Percentiles rank a stretch among this genome's conserved stretches.
Conservation (phyloP, 306 rosid species). For the Lathyrus sativus region DNA sequence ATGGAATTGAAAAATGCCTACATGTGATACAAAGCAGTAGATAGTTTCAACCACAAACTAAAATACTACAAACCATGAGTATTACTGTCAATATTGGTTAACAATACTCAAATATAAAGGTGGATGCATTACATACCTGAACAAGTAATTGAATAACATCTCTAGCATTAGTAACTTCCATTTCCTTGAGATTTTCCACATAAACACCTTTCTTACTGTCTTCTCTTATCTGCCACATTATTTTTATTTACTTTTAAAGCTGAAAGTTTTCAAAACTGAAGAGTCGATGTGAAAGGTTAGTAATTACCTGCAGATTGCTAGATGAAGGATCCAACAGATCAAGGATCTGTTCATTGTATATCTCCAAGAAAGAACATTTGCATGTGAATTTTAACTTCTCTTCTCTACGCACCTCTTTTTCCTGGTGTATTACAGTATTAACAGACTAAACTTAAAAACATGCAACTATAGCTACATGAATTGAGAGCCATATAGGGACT, state of each 20-base stretch:
- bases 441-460: slow-evolving; percentile 25
- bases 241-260: neutral
- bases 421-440: slow-evolving; percentile 52
- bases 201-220: slow-evolving; percentile 91
- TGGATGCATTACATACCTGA: slow-evolving; percentile 56
- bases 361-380: slow-evolving; percentile 93
- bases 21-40: neutral
- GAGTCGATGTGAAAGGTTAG: slow-evolving; percentile 14
- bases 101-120: slow-evolving; percentile 4
- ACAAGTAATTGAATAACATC: slow-evolving; percentile 91
- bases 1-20: slow-evolving; percentile 30
- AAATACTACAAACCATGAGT: neutral
- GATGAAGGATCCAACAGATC: slow-evolving; percentile 95
- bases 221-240: slow-evolving; percentile 78
- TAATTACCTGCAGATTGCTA: slow-evolving; percentile 78
- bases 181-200: slow-evolving; percentile 93
- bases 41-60: slow-evolving; percentile 10
- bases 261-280: slow-evolving; percentile 14
- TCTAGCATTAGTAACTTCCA: slow-evolving; percentile 84
- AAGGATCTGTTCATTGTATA: slow-evolving; percentile 94
- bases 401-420: slow-evolving; percentile 85
- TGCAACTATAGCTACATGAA: slow-evolving; percentile 24
- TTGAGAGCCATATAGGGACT: neutral
- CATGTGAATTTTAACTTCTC: slow-evolving; percentile 84
- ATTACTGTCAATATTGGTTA: slow-evolving; percentile 10